A percentile compares a stretch with the other conserved stretches of the same genome.
These are phyloP conservation scores for Aspergillus brunneoviolaceus DNA, from an alignment of 2,329 filamentous ascomycete species.

Conservation along the genomic window DNA sequence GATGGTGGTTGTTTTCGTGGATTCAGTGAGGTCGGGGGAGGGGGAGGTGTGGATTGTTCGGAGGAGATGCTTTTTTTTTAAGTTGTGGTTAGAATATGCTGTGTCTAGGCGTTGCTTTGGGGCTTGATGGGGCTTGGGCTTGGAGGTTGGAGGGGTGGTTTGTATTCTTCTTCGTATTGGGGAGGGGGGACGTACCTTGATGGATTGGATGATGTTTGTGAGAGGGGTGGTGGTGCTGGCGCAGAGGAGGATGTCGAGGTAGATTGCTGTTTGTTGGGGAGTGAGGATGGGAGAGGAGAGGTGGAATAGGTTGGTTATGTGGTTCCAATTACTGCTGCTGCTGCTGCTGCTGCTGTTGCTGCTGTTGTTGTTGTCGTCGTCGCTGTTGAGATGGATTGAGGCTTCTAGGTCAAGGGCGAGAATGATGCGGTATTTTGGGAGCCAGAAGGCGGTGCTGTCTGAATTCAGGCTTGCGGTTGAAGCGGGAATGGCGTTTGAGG, in stretches of 20 bases:
- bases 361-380: not conserved
- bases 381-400: slow-evolving; percentile 58
- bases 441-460: slow-evolving; percentile 44
- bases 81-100: not conserved
- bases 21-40: slow-evolving; percentile 44
- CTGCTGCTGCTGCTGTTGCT: too few species aligned
- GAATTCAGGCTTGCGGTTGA: slow-evolving; percentile 43
- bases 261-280: slow-evolving; percentile 57
- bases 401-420: slow-evolving; percentile 79
- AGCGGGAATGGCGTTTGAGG: not conserved
- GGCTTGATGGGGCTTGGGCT: not conserved
- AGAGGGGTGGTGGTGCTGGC: slow-evolving; percentile 44
- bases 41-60: slow-evolving; percentile 59
- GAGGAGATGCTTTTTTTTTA: slow-evolving; percentile 64
- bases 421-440: slow-evolving; percentile 63
- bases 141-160: not conserved
- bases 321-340: slow-evolving; percentile 56
- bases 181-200: slow-evolving; percentile 46
- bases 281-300: slow-evolving; percentile 28
- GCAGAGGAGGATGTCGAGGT: slow-evolving; percentile 65
- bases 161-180: not conserved
- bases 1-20: too few species aligned
- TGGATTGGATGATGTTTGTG: slow-evolving; percentile 15
- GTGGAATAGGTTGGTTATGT: slow-evolving; percentile 61
- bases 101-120: too few species aligned